Percentiles rank a stretch among this genome's conserved stretches.
phyloP scores from a whole-genome alignment of 2,329 filamentous ascomycete genomes.

The Truncatella angustata region DNA sequence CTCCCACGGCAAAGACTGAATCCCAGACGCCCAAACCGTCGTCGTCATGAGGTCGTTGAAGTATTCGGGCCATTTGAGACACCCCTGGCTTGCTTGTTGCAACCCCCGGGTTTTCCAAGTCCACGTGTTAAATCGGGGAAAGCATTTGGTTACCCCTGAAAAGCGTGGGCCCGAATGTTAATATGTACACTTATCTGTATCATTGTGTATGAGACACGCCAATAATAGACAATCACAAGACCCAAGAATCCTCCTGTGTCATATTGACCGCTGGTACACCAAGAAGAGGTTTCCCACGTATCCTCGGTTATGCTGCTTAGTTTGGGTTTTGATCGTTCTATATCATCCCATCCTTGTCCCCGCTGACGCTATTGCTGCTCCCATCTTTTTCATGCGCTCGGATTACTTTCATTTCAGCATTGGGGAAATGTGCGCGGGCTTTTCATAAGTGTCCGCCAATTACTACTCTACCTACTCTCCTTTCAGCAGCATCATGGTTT shows the following conservation, averaged over 20 bases:
- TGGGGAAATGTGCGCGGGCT: no score
- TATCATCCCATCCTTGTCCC: no score
- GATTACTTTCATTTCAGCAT: no score
- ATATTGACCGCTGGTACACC: no score
- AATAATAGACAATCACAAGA: conserved; percentile 2
- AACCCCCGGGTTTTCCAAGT: not conserved
- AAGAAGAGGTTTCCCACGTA: no score
- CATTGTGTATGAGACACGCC: conserved; percentile 9
- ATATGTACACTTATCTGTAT: conserved; percentile 9
- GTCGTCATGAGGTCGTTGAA: not conserved
- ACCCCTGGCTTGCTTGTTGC: not conserved
- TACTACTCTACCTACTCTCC: conserved; percentile 2
- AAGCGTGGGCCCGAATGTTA: conserved; percentile 3
- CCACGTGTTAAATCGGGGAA: conserved; percentile 6
- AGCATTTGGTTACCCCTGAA: not conserved
- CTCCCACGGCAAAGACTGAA: not conserved
- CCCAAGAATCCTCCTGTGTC: no score
- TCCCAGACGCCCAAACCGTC: not conserved
- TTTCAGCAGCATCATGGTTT: not conserved
- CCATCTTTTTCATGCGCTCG: no score
- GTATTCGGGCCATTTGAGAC: no score
- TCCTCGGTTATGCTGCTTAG: no score
- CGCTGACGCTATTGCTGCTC: no score
- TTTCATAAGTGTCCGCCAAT: no score
- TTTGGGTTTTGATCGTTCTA: no score